phyloP scores from a whole-genome alignment of 2,329 filamentous ascomycete species.

The Sphaceloma murrayae region DNA sequence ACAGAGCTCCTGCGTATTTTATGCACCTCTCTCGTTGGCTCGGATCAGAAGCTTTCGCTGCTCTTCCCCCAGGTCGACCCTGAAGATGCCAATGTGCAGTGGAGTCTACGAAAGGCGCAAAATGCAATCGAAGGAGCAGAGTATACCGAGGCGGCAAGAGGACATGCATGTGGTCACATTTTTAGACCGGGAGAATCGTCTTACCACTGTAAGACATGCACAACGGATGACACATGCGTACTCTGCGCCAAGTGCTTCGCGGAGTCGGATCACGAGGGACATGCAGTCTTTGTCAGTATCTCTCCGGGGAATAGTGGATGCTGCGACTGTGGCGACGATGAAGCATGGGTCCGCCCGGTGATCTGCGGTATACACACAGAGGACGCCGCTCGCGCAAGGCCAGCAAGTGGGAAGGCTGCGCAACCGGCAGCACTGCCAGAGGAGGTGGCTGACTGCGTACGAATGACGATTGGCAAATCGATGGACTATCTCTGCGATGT shows the following conservation, averaged over 20 bases:
- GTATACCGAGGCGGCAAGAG: slow-evolving; percentile 82
- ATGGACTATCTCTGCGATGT: slow-evolving; percentile 97
- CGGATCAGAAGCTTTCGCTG: slow-evolving; percentile 61
- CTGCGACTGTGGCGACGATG: slow-evolving; percentile 92
- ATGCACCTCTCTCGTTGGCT: slow-evolving; percentile 77
- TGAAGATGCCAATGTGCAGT: slow-evolving; percentile 28
- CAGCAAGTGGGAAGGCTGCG: slow-evolving; percentile 47
- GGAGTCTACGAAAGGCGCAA: slow-evolving; percentile 79
- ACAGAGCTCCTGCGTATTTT: slow-evolving; percentile 66
- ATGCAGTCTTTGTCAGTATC: slow-evolving; percentile 81
- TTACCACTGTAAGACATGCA: slow-evolving; percentile 90
- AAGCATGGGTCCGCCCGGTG: slow-evolving; percentile 82
- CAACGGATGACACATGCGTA: slow-evolving; percentile 88
- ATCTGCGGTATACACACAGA: slow-evolving; percentile 89
- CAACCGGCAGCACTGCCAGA: slow-evolving; percentile 48
- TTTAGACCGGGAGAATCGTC: slow-evolving; percentile 91
- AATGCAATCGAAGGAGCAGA: slow-evolving; percentile 90
- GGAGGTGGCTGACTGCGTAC: slow-evolving; percentile 67
- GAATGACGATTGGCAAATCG: slow-evolving; percentile 73
- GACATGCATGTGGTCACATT: slow-evolving; percentile 93
- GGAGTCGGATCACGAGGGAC: slow-evolving; percentile 84
- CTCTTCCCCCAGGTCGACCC: slow-evolving; percentile 66
- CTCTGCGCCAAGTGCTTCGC: slow-evolving; percentile 92
- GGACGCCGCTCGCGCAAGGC: slow-evolving; percentile 26
- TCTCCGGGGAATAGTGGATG: slow-evolving; percentile 89